A percentile compares a stretch with the other conserved stretches of the same genome.
These are phyloP conservation scores for Phytopythium montanum DNA, from an alignment of 352 stramenopile species.

Conservation along the genomic window DNA sequence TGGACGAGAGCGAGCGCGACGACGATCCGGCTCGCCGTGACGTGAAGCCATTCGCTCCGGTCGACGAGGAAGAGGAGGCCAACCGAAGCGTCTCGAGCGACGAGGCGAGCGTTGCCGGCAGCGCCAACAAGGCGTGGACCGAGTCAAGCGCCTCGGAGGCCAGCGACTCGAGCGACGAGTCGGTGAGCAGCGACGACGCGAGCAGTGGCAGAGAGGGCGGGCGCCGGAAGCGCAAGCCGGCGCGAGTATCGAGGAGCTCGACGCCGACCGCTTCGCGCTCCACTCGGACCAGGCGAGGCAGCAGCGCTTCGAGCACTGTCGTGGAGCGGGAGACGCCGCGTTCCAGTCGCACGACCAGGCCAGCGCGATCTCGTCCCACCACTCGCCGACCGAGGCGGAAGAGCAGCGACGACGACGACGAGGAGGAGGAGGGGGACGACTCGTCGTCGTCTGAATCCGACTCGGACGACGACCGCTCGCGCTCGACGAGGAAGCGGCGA, in stretches of 20 bases:
- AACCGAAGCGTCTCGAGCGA: constrained; percentile 31
- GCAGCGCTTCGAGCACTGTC: background rate
- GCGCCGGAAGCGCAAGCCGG: constrained; percentile 15
- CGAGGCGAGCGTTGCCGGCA: constrained; percentile 34
- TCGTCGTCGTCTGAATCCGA: background rate
- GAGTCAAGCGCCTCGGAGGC: constrained; percentile 62
- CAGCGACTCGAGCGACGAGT: constrained; percentile 54
- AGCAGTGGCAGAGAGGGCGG: constrained; percentile 21
- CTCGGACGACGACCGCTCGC: background rate
- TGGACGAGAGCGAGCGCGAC: constrained; percentile 3
- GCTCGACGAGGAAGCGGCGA: background rate
- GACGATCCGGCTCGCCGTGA: background rate
- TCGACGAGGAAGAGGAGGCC: constrained; percentile 30
- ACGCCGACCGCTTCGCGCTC: constrained; percentile 5
- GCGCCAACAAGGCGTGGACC: constrained; percentile 58
- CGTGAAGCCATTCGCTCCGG: background rate
- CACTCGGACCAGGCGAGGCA: background rate
- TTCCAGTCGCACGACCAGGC: background rate
- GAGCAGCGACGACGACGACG: background rate
- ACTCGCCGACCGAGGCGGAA: background rate
- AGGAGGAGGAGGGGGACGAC: background rate
- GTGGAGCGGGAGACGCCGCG: background rate
- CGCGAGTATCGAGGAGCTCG: constrained; percentile 16
- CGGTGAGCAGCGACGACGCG: constrained; percentile 37
- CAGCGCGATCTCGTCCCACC: background rate